phyloP scores from a whole-genome alignment of 352 stramenopile species.

The Phytophthora quininea region DNA sequence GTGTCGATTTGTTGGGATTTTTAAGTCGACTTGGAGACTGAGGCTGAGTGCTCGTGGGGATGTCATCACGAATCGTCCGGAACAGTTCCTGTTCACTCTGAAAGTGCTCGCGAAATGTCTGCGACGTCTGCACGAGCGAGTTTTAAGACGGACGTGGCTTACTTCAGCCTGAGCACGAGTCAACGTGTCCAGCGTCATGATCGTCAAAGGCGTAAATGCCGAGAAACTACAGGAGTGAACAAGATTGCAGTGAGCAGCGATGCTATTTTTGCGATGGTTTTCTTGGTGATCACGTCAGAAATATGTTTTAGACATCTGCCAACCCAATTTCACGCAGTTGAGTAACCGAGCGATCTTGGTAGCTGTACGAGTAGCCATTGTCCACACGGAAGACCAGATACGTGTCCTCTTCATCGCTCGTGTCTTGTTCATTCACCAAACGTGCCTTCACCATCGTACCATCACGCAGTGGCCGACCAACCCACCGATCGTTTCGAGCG shows the following conservation, averaged over 20 bases:
- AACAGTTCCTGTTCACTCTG: constrained; percentile 56
- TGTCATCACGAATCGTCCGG: constrained; percentile 23
- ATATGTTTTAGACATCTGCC: neutral
- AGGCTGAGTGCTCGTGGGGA: neutral
- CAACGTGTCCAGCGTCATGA: constrained; percentile 73
- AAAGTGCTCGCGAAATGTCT: constrained; percentile 60
- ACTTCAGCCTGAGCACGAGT: constrained; percentile 62
- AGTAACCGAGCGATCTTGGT: constrained; percentile 41
- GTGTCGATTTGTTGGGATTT: constrained; percentile 7
- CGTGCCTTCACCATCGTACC: constrained; percentile 72
- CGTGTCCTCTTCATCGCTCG: constrained; percentile 22
- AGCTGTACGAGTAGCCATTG: constrained; percentile 69
- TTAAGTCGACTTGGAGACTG: constrained; percentile 10
- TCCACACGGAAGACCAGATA: constrained; percentile 72
- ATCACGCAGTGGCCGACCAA: constrained; percentile 58
- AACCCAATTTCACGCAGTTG: constrained; percentile 41
- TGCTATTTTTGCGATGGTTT: constrained; percentile 29
- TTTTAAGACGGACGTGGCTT: constrained; percentile 62
- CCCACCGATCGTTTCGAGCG: constrained; percentile 39
- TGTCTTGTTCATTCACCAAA: constrained; percentile 28
- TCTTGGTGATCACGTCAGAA: neutral
- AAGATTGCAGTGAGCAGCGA: no score
- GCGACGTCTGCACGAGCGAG: constrained; percentile 50
- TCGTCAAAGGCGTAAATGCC: neutral
- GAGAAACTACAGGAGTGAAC: no score